Evolutionary conservation across 2,329 filamentous ascomycete species (phyloP), one percentile per base, ranked within the genome.

Genomic region (Fusarium sp.): DNA sequence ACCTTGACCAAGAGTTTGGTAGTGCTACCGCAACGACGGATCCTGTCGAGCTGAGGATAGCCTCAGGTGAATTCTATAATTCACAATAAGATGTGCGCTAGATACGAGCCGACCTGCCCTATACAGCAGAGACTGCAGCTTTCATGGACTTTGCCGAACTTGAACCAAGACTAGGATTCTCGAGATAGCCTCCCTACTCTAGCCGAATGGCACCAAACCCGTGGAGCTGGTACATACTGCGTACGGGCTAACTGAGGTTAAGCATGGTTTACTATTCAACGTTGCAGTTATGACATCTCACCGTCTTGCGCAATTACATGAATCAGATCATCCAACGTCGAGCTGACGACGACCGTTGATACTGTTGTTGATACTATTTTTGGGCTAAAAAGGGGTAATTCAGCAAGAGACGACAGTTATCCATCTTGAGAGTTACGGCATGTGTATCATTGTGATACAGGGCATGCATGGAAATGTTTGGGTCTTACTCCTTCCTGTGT

Each of bases 1-100:
- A 64, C 60, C 50, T 74, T 34, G 50, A 69, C 58, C 52, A 47
- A 50, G 62, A 24, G 37, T 64, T 54, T 34, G 47, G 34, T 42
- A 54, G 50, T 40, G 38, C 37, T 56, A 63, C 47, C 58, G 60
- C 60, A 66, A 63, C 42, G 58, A 18, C 31, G 13, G 22, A 24
- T 50, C 29, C 38, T 13, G 56, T 59, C 11, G 20, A 42, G 42
- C 27, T 29, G 59, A 62, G 52, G 42, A 61, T 24, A 47, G 52
- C 50, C 57, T 50, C 10, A 62, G 20, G 35, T 22, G 63, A 22
- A 60, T 61, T 22, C 40, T 61, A 61, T 61, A 61, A 31, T 31
- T 22, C 58, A 35, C 38, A 47, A 35, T 61, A 61, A 62, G 42
- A 62, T 62, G 34, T 38, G 31, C 60, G 60, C 34, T 62, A 27